A percentile compares a stretch with the other conserved stretches of the same genome.
phyloP scores from a whole-genome alignment of 306 rosid genomes.

The Castanea mollissima region DNA sequence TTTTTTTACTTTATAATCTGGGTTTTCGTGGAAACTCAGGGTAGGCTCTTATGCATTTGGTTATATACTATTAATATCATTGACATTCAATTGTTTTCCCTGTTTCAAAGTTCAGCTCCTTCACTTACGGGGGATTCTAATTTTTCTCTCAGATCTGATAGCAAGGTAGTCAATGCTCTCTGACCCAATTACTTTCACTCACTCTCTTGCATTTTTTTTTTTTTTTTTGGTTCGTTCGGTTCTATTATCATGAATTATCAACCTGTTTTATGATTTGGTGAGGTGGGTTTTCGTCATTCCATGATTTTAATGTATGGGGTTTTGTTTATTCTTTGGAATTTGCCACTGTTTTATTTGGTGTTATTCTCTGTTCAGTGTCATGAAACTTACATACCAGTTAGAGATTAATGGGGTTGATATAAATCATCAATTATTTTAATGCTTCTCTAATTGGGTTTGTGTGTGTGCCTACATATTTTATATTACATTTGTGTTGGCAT shows the following conservation, averaged over 20 bases:
- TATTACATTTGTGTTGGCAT: not conserved
- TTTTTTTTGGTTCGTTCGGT: not conserved
- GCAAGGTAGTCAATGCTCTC: conserved; percentile 16
- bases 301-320: not conserved
- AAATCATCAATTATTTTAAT: not conserved
- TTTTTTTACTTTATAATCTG: too few species aligned
- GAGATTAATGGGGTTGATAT: not conserved
- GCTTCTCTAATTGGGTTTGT: not conserved
- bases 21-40: too few species aligned
- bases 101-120: conserved; percentile 2
- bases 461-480: not conserved
- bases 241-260: not conserved
- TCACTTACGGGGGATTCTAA: not conserved
- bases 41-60: too few species aligned
- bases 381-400: not conserved
- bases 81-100: not conserved
- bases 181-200: not conserved
- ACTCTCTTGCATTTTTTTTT: not conserved
- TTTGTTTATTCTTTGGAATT: not conserved
- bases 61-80: too few species aligned
- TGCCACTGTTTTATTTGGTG: not conserved
- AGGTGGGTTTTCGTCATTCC: conserved; percentile 5
- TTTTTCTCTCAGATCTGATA: conserved; percentile 29
- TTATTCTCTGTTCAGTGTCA: not conserved
- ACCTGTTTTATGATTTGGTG: not conserved